phyloP scores from a whole-genome alignment of 805 yeast species.

The Ascoidea tarda region DNA sequence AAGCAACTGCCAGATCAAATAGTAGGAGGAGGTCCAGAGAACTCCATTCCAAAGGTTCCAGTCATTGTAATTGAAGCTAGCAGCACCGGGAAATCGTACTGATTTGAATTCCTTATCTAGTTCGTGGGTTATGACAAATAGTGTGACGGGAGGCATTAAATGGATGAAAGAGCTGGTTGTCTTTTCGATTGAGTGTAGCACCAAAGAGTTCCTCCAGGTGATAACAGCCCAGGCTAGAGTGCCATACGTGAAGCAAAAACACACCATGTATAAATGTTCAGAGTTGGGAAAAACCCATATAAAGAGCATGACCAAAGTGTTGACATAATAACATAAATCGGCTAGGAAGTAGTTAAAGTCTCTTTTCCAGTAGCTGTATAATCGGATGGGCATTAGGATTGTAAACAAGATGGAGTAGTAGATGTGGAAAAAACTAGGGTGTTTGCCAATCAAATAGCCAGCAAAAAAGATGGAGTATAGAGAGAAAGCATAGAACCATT shows the following conservation, averaged over 20 bases:
- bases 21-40: conserved; percentile 65
- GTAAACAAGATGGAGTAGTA: conserved; percentile 50
- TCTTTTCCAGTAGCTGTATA: conserved; percentile 66
- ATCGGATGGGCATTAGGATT: conserved; percentile 69
- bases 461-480: conserved; percentile 50
- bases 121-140: conserved; percentile 79
- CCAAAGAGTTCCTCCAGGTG: conserved; percentile 91
- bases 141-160: conserved; percentile 75
- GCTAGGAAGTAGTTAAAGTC: conserved; percentile 81
- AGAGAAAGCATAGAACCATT: conserved; percentile 66
- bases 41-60: conserved; percentile 68
- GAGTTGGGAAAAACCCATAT: conserved; percentile 79
- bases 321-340: conserved; percentile 88
- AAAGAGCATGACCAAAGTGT: conserved; percentile 48
- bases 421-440: conserved; percentile 65
- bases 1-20: conserved; percentile 77
- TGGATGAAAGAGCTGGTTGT: conserved; percentile 88
- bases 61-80: conserved; percentile 29
- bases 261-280: conserved; percentile 57
- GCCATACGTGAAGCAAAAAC: conserved; percentile 80
- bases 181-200: conserved; percentile 82
- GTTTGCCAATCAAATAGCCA: conserved; percentile 67
- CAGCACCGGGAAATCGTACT: conserved; percentile 70
- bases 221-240: conserved; percentile 87
- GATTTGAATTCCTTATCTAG: conserved; percentile 33